phyloP scores from a whole-genome alignment of 2,329 filamentous ascomycete genomes.

The Claviceps capensis region DNA sequence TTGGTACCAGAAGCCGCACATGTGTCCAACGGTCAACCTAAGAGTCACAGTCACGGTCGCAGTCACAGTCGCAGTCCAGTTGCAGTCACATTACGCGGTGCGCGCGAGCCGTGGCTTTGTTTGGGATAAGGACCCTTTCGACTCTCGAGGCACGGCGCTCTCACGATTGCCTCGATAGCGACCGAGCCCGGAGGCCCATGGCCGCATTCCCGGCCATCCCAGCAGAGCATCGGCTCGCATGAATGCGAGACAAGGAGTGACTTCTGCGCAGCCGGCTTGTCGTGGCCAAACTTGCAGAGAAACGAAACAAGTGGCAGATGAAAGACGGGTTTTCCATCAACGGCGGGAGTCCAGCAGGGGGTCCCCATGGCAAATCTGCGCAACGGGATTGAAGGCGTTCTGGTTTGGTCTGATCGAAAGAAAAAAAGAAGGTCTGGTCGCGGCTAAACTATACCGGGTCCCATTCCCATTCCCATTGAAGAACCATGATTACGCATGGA shows the following conservation, averaged over 20 bases:
- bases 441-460: background rate
- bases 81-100: background rate
- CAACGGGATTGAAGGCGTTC: background rate
- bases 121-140: too few species aligned
- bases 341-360: background rate
- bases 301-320: constrained; percentile 1
- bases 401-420: background rate
- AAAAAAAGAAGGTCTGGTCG: background rate
- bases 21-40: background rate
- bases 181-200: background rate
- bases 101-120: background rate
- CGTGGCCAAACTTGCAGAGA: background rate
- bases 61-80: background rate
- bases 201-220: background rate
- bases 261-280: background rate
- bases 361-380: background rate
- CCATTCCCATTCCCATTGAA: background rate
- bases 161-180: background rate
- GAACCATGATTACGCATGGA: background rate
- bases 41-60: background rate
- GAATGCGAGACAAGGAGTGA: background rate
- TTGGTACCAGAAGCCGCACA: background rate
- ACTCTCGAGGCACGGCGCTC: too few species aligned
- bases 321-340: constrained; percentile 1
- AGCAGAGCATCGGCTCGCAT: background rate